These are phyloP conservation scores for Lactarius vividus DNA, from an alignment of 768 basidiomycete genomes.

Conservation along the genomic window DNA sequence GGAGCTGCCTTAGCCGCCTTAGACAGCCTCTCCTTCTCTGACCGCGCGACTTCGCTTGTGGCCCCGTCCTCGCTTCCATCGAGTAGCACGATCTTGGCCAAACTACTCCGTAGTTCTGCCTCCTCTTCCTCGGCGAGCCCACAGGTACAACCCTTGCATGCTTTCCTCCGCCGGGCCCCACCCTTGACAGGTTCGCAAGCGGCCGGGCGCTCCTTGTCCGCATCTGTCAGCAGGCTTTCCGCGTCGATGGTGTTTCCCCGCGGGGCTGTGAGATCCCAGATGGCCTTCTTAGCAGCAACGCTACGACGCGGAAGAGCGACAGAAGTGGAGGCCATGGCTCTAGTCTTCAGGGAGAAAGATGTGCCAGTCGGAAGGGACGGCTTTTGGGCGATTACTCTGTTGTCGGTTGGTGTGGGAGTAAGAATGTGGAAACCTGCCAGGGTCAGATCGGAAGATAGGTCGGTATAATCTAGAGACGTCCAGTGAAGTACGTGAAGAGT, in stretches of 20 bases:
- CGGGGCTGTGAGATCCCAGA: slow-evolving; percentile 79
- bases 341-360: slow-evolving; percentile 44
- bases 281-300: slow-evolving; percentile 77
- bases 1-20: slow-evolving; percentile 68
- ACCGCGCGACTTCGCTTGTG: slow-evolving; percentile 53
- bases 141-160: slow-evolving; percentile 96
- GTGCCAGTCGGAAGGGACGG: slow-evolving; percentile 46
- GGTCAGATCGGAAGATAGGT: slow-evolving; percentile 56
- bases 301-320: slow-evolving; percentile 48
- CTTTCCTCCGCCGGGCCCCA: slow-evolving; percentile 72
- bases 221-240: slow-evolving; percentile 77
- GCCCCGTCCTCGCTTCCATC: slow-evolving; percentile 61
- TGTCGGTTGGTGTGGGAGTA: slow-evolving; percentile 40
- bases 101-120: slow-evolving; percentile 56
- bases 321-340: slow-evolving; percentile 12
- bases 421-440: slow-evolving; percentile 64
- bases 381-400: slow-evolving; percentile 67
- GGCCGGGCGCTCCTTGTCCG: slow-evolving; percentile 77
- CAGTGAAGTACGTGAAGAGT: slow-evolving; percentile 65
- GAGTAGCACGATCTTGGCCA: slow-evolving; percentile 63
- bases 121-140: slow-evolving; percentile 93
- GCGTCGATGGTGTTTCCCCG: slow-evolving; percentile 76
- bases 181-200: slow-evolving; percentile 64
- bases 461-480: slow-evolving; percentile 38
- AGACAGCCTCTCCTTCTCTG: slow-evolving; percentile 63